phyloP scores from a whole-genome alignment of 768 basidiomycete species.

The Tulasnella sp. region DNA sequence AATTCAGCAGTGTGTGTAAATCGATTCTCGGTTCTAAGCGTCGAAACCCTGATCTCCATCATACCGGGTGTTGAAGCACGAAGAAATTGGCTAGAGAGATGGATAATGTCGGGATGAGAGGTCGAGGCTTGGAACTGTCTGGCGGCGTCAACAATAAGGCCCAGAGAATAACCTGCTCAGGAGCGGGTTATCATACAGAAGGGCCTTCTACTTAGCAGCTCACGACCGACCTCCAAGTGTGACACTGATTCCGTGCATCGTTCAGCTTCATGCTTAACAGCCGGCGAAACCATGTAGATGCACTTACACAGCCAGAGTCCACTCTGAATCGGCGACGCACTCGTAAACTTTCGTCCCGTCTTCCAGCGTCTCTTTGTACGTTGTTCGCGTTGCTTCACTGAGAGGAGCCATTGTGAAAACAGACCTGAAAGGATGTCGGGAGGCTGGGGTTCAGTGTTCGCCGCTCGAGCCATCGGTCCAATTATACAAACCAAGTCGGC shows the following conservation, averaged over 20 bases:
- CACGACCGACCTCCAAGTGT: neutral
- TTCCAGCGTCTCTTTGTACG: neutral
- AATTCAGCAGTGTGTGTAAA: neutral
- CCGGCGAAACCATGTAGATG: no score
- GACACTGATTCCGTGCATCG: neutral
- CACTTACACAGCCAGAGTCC: neutral
- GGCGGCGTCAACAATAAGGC: neutral
- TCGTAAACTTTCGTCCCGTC: conserved; percentile 14
- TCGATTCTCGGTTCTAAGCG: neutral
- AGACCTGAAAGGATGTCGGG: neutral
- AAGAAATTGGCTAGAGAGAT: conserved; percentile 3
- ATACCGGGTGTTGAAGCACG: neutral
- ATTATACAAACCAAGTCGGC: neutral
- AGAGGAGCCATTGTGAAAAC: neutral
- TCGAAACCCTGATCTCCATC: neutral
- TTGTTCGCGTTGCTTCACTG: neutral
- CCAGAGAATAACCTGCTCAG: neutral
- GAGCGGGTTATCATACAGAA: neutral
- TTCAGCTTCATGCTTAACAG: neutral
- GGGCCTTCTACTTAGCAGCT: neutral
- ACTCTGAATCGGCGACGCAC: neutral
- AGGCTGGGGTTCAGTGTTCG: no score
- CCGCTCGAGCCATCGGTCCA: no score
- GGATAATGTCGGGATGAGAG: neutral
- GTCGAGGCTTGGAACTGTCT: neutral